A percentile compares a stretch with the other conserved stretches of the same genome.
These are phyloP conservation scores for Chaetomium globosum DNA, from an alignment of 2,329 filamentous ascomycete genomes.

Conservation along the genomic window DNA sequence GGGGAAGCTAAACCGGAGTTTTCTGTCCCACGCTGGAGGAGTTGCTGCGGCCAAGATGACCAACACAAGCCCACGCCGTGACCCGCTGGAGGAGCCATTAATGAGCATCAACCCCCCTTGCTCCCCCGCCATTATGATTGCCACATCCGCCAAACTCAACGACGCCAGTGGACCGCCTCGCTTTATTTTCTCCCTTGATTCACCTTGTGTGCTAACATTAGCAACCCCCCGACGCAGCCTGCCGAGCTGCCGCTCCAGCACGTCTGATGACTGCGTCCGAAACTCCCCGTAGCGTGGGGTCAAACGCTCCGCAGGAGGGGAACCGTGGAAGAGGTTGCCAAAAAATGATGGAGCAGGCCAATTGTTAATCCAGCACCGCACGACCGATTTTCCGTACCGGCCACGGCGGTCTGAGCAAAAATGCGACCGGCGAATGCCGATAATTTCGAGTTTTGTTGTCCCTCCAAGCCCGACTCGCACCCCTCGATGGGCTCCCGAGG, in stretches of 20 bases:
- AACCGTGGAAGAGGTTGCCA: background rate
- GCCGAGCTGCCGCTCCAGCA: background rate
- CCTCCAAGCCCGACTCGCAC: background rate
- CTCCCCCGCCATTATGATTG: slow-evolving; percentile 10
- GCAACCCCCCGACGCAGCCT: background rate
- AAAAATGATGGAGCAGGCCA: background rate
- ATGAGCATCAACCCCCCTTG: slow-evolving; percentile 3
- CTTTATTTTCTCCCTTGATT: background rate
- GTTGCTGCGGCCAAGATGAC: slow-evolving; percentile 15
- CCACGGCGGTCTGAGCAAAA: background rate
- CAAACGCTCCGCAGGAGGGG: background rate
- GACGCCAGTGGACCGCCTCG: background rate
- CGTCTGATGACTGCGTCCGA: background rate
- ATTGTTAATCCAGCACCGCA: background rate
- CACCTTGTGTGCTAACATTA: background rate
- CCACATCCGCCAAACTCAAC: slow-evolving; percentile 11
- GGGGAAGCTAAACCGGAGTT: background rate
- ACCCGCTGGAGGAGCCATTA: slow-evolving; percentile 18
- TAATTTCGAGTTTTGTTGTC: background rate
- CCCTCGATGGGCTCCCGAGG: background rate
- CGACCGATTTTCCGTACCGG: background rate
- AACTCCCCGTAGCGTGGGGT: background rate
- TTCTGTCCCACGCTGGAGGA: background rate
- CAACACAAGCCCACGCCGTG: background rate
- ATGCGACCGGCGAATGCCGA: background rate